A percentile compares a stretch with the other conserved stretches of the same genome.
Conservation (phyloP, 495 filamentous ascomycete genomes). For the Aspergillus haitiensis region DNA sequence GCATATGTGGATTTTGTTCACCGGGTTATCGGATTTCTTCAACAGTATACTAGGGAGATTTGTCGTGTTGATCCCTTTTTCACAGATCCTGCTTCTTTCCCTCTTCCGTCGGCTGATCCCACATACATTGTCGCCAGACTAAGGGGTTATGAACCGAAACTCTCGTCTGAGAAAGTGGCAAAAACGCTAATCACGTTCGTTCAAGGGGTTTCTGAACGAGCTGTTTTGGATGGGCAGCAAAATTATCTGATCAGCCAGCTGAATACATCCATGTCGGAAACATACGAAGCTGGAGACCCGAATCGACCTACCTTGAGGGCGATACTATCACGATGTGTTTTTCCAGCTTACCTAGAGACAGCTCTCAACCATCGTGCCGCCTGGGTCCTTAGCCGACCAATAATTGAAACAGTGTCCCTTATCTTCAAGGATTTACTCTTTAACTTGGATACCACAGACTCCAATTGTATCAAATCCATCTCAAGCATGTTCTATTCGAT, state of each 20-base stretch:
- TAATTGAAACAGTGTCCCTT: conserved; percentile 50
- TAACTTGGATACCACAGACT: conserved; percentile 49
- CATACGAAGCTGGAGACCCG: conserved; percentile 46
- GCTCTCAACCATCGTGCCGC: conserved; percentile 52
- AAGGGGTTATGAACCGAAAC: conserved; percentile 62
- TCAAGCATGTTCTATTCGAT: conserved; percentile 44
- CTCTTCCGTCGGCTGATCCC: conserved; percentile 63
- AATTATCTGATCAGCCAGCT: conserved; percentile 60
- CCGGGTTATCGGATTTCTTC: conserved; percentile 58
- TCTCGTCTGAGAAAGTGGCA: conserved; percentile 50
- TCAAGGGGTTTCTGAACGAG: conserved; percentile 63
- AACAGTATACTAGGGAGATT: conserved; percentile 66
- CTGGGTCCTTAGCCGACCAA: conserved; percentile 59
- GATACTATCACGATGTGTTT: conserved; percentile 58
- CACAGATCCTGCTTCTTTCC: conserved; percentile 64
- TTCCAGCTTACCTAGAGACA: conserved; percentile 63
- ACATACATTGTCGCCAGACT: conserved; percentile 67
- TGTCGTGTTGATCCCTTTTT: conserved; percentile 66
- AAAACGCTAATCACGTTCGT: conserved; percentile 63
- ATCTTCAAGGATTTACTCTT: conserved; percentile 50
- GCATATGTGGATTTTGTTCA: conserved; percentile 70
- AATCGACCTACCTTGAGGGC: conserved; percentile 54
- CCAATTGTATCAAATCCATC: conserved; percentile 44
- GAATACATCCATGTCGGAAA: conserved; percentile 52
- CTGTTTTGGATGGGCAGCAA: conserved; percentile 62